Percentiles rank a stretch among this genome's conserved stretches.
phyloP scores from a whole-genome alignment of 2,329 filamentous ascomycete species.

The Colletotrichum phormii region DNA sequence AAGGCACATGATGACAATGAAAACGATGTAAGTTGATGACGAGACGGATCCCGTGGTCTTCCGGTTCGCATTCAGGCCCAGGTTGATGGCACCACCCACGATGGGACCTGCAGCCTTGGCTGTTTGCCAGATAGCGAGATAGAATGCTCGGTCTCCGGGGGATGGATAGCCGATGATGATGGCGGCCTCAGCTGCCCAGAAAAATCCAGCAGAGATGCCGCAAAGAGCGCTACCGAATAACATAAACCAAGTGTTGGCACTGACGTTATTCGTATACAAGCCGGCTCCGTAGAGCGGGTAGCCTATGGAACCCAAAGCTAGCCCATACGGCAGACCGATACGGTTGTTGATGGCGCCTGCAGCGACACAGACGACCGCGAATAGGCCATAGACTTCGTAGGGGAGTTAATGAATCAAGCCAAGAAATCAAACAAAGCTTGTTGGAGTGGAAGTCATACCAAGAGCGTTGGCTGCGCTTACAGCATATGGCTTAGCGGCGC shows the following conservation, averaged over 20 bases:
- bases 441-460: background rate
- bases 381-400: constrained; percentile 11
- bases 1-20: constrained; percentile 73
- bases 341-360: constrained; percentile 24
- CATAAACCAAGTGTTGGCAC: constrained; percentile 68
- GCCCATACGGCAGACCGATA: constrained; percentile 17
- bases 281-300: constrained; percentile 21
- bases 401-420: background rate
- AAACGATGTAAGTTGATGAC: constrained; percentile 73
- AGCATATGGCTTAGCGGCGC: constrained; percentile 12
- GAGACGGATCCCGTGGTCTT: constrained; percentile 70
- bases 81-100: constrained; percentile 74
- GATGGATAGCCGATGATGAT: constrained; percentile 67
- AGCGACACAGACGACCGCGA: constrained; percentile 18
- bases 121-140: constrained; percentile 19
- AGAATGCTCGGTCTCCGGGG: constrained; percentile 19
- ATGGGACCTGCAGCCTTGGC: constrained; percentile 43
- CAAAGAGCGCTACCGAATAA: constrained; percentile 69
- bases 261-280: constrained; percentile 18
- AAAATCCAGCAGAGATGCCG: constrained; percentile 50
- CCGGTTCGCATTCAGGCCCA: constrained; percentile 69
- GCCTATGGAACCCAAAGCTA: constrained; percentile 16
- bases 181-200: constrained; percentile 51
- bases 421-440: background rate
- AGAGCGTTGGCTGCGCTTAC: constrained; percentile 9